A percentile compares a stretch with the other conserved stretches of the same genome.
phyloP scores from a whole-genome alignment of 139 green algal species.

The Picochlorum sp. region DNA sequence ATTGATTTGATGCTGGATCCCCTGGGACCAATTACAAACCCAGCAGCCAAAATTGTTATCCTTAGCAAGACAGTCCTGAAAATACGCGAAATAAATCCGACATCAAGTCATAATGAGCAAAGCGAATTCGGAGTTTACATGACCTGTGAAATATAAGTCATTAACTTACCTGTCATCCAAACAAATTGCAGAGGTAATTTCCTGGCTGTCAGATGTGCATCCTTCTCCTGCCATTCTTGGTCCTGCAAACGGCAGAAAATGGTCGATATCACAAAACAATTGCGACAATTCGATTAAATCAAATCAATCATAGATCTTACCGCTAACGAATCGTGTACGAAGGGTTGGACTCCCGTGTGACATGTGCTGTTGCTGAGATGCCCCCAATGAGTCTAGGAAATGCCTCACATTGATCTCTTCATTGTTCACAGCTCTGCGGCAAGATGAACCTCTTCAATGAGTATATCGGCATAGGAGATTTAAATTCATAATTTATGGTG shows the following conservation, averaged over 20 bases:
- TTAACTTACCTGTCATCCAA: neutral
- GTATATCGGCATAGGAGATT: too few relatives aligned
- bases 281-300: neutral
- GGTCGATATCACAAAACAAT: slow-evolving; percentile 6
- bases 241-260: neutral
- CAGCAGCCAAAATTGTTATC: slow-evolving; percentile 79
- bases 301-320: neutral
- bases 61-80: slow-evolving; percentile 37
- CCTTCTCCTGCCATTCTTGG: neutral
- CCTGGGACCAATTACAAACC: slow-evolving; percentile 73
- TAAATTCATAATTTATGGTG: too few relatives aligned
- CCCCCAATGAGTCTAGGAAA: too few relatives aligned
- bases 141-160: neutral
- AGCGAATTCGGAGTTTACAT: neutral
- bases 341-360: too few relatives aligned
- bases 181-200: slow-evolving; percentile 1
- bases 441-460: too few relatives aligned
- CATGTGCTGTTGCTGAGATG: too few relatives aligned
- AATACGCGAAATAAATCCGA: neutral
- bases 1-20: slow-evolving; percentile 66
- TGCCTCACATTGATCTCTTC: too few relatives aligned
- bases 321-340: too few relatives aligned
- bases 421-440: too few relatives aligned
- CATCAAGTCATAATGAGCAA: neutral
- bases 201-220: neutral